Evolutionary conservation across 352 stramenopile genomes (phyloP).

Genomic region (Phytophthora agathidicida): DNA sequence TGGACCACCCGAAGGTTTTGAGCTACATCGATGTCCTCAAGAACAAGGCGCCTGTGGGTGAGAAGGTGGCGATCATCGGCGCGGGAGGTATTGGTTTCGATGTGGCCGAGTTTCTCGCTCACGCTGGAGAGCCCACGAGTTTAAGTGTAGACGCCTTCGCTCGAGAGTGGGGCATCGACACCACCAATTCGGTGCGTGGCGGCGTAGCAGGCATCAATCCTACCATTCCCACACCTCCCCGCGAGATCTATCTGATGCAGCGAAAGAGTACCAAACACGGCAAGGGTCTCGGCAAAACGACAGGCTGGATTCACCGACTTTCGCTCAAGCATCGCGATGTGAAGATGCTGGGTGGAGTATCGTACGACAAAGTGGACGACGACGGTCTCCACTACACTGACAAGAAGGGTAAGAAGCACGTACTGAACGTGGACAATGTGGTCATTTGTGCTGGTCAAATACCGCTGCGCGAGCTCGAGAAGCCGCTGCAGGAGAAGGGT

Average conservation of each 20-base stretch:
- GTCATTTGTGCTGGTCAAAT: slow-evolving; percentile 96
- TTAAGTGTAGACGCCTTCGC: slow-evolving; percentile 88
- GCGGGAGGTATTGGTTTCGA: slow-evolving; percentile 99
- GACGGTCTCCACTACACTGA: slow-evolving; percentile 94
- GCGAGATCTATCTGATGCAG: slow-evolving; percentile 95
- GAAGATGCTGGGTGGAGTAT: slow-evolving; percentile 93
- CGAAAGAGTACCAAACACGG: slow-evolving; percentile 94
- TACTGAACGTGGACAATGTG: slow-evolving; percentile 96
- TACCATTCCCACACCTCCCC: slow-evolving; percentile 43
- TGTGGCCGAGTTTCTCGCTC: slow-evolving; percentile 94
- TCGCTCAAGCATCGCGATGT: slow-evolving; percentile 92
- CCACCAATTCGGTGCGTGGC: slow-evolving; percentile 77
- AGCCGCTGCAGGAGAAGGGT: slow-evolving; percentile 68
- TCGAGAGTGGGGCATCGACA: slow-evolving; percentile 96
- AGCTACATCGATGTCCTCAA: slow-evolving; percentile 97
- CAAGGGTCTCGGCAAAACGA: slow-evolving; percentile 94
- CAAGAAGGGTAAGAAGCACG: slow-evolving; percentile 77
- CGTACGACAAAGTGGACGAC: slow-evolving; percentile 96
- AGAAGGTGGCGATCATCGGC: slow-evolving; percentile 95
- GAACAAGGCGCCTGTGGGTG: slow-evolving; percentile 87
- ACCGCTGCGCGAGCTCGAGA: slow-evolving; percentile 89
- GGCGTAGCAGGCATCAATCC: slow-evolving; percentile 74
- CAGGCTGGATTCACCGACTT: slow-evolving; percentile 96
- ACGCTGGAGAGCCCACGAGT: slow-evolving; percentile 72
- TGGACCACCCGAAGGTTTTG: slow-evolving; percentile 90